Evolutionary conservation across 768 basidiomycete genomes (phyloP), one percentile per base, ranked within the genome.

Genomic region (Clathrus columnatus): DNA sequence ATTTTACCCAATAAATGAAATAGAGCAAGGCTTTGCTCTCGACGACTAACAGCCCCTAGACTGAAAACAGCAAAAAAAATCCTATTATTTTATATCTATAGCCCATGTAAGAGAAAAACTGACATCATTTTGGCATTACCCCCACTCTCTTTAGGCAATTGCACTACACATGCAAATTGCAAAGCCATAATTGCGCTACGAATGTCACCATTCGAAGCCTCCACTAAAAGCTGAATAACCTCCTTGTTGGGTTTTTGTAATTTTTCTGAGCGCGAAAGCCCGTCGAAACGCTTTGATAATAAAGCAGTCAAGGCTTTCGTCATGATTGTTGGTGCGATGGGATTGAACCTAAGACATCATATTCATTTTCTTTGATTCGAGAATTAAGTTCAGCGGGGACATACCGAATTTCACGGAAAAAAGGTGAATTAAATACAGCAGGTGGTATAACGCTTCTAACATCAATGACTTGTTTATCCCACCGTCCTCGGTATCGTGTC

Each of bases 1-100:
- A 98, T 80, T 70, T 90, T 95, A 16, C 96, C 96, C 48, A 99
- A 73, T 17, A 97, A 69, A 69, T 97, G 96, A 65, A 99, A 99
- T 50, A 99, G 70, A 8, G 81, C 82, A 16, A 99, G 72, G 57
- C 83, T 88, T 62, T 91, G 86, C 64, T 99, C 96, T 52, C 91
- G 74, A 56, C 85, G 72, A 20, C 91, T 89, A 0, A 92, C 77
- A 0, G 83, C 80, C 62, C 91, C 86, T 60, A 96, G 65, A 5
- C 75, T 75, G 57, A n/a, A 4, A 11, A 41, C n/a, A 26, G 24
- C 20, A 29, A 27, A 44, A 16, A 21, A 8, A 16, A 28, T 43
- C 20, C n/a, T 14, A 32, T 28, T 48, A 59, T n/a, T 42, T 46
- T 18, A 54, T 58, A 43, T 17, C 24, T 17, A 44, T 21, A 36